Percentiles rank a stretch among this genome's conserved stretches.
Conservation (phyloP, 2,329 filamentous ascomycete species). For the Cytospora paraplurivora region DNA sequence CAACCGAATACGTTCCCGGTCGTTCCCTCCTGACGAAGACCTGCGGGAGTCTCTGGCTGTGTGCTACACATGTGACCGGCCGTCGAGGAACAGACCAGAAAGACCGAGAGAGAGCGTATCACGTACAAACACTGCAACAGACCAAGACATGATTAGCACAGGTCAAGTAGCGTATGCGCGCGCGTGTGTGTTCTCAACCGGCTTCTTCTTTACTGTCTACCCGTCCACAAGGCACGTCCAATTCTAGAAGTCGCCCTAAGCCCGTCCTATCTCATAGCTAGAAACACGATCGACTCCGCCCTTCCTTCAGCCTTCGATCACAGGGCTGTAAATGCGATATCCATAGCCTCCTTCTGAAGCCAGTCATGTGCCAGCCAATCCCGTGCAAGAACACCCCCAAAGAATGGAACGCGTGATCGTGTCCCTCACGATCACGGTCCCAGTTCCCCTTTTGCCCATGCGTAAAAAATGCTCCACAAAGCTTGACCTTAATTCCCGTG, state of each 20-base stretch:
- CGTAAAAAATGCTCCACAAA: not conserved
- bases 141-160: too few species aligned
- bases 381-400: not conserved
- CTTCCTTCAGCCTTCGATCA: not conserved
- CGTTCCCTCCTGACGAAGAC: too few species aligned
- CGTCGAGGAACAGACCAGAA: too few species aligned
- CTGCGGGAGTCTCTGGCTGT: too few species aligned
- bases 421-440: not conserved
- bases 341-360: not conserved
- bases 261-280: not conserved
- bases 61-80: not conserved
- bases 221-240: not conserved
- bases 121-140: too few species aligned
- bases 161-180: not conserved
- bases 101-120: too few species aligned
- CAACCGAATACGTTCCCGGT: too few species aligned
- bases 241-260: not conserved
- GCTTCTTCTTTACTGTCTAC: not conserved
- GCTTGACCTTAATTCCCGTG: not conserved
- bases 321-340: not conserved
- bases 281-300: not conserved
- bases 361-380: not conserved
- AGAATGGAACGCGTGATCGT: not conserved
- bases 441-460: not conserved
- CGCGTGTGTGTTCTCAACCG: not conserved